Evolutionary conservation across 2,329 filamentous ascomycete species (phyloP).

Genomic region (Alternaria viburni): DNA sequence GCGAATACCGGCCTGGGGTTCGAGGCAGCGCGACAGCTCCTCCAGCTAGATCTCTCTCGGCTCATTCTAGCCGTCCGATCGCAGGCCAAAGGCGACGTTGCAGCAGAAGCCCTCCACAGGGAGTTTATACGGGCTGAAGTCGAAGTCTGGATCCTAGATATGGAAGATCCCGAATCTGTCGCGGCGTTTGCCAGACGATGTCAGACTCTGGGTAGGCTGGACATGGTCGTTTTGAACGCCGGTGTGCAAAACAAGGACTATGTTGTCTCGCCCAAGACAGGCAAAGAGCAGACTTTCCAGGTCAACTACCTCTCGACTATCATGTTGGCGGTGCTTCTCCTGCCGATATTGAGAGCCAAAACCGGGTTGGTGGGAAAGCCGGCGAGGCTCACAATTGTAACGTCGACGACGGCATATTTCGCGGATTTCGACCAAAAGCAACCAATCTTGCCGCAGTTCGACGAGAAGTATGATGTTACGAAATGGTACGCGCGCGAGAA

Average conservation of each 20-base stretch:
- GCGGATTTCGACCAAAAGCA: neutral
- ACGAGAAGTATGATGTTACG: constrained; percentile 7
- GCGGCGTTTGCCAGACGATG: constrained; percentile 23
- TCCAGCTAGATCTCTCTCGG: constrained; percentile 16
- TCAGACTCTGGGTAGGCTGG: constrained; percentile 16
- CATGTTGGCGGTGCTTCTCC: constrained; percentile 58
- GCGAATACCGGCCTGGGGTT: constrained; percentile 41
- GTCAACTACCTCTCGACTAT: constrained; percentile 63
- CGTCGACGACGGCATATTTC: constrained; percentile 3
- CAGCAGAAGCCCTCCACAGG: constrained; percentile 23
- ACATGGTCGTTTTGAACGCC: constrained; percentile 47
- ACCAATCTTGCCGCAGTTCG: constrained; percentile 3
- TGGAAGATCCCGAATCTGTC: constrained; percentile 30
- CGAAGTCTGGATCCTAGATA: constrained; percentile 38
- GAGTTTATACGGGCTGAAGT: constrained; percentile 18
- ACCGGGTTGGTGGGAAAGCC: neutral
- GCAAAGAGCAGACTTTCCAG: constrained; percentile 54
- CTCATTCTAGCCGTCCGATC: constrained; percentile 43
- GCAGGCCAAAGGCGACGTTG: constrained; percentile 33
- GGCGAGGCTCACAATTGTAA: constrained; percentile 1
- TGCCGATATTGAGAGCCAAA: constrained; percentile 36
- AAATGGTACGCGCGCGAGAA: constrained; percentile 29
- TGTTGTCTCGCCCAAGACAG: constrained; percentile 19
- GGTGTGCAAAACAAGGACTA: constrained; percentile 23
- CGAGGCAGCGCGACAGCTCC: constrained; percentile 30